These are phyloP conservation scores for Hypomontagnella monticulosa DNA, from an alignment of 495 filamentous ascomycete genomes.

Conservation along the genomic window DNA sequence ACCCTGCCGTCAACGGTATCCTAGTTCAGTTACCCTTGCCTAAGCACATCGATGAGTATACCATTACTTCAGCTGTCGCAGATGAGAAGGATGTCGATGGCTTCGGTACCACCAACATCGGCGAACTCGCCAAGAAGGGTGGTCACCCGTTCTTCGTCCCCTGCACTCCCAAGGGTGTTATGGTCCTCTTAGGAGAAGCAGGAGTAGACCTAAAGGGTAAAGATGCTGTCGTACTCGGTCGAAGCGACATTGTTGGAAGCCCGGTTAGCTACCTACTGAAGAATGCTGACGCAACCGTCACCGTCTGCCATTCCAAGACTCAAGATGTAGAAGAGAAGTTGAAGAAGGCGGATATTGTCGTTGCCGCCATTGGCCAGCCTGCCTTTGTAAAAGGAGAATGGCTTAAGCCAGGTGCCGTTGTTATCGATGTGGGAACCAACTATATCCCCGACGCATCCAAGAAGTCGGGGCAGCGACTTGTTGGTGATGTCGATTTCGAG, in stretches of 20 bases:
- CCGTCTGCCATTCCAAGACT: conserved; percentile 92
- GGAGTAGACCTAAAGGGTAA: conserved; percentile 87
- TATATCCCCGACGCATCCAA: conserved; percentile 92
- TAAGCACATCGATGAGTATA: conserved; percentile 85
- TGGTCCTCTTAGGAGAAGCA: conserved; percentile 85
- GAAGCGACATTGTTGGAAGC: conserved; percentile 96
- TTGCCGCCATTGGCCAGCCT: conserved; percentile 90
- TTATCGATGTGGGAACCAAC: conserved; percentile 98
- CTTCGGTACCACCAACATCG: conserved; percentile 92
- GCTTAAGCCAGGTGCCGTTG: conserved; percentile 91
- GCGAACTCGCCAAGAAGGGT: conserved; percentile 93
- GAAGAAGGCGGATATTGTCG: conserved; percentile 86
- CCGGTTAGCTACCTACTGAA: conserved; percentile 94
- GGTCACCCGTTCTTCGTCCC: conserved; percentile 87
- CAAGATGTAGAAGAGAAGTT: conserved; percentile 73
- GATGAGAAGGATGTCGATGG: conserved; percentile 98
- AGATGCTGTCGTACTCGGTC: conserved; percentile 92
- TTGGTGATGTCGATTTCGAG: conserved; percentile 94
- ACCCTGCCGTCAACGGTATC: conserved; percentile 87
- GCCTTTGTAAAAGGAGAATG: conserved; percentile 92
- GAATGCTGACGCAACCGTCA: conserved; percentile 96
- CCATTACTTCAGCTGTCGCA: conserved; percentile 86
- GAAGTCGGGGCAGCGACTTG: conserved; percentile 92
- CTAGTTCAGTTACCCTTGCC: conserved; percentile 94
- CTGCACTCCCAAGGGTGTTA: conserved; percentile 96